A percentile compares a stretch with the other conserved stretches of the same genome.
Conservation (phyloP, 768 basidiomycete genomes). For the Hemileccinum impolitum region DNA sequence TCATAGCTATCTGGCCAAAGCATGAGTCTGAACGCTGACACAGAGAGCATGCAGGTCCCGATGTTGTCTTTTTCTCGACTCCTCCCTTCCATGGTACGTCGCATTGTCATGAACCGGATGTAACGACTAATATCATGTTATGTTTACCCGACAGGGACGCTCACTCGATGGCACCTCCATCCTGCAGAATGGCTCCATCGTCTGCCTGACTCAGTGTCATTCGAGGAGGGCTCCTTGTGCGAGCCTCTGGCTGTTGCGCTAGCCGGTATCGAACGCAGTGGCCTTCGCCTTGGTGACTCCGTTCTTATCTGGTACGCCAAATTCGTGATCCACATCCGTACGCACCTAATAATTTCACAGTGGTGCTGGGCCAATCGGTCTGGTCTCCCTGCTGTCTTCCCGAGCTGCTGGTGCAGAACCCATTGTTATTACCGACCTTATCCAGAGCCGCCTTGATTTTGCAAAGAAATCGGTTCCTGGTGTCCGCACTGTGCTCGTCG, state of each 20-base stretch:
- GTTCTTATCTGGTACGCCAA: conserved; percentile 51
- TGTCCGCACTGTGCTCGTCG: conserved; percentile 54
- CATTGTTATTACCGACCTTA: conserved; percentile 64
- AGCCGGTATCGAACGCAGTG: conserved; percentile 63
- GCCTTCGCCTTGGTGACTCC: conserved; percentile 62
- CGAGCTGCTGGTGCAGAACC: conserved; percentile 69
- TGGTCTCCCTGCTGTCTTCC: conserved; percentile 58
- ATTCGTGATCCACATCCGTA: not conserved
- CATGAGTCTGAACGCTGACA: conserved; percentile 1
- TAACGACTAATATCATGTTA: not conserved
- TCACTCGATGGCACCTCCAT: conserved; percentile 64
- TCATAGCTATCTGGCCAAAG: not conserved
- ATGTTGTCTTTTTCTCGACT: conserved; percentile 65
- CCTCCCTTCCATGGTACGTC: conserved; percentile 60
- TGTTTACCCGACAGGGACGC: conserved; percentile 41
- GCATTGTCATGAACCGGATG: not conserved
- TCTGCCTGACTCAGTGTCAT: conserved; percentile 57
- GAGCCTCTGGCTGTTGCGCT: conserved; percentile 67
- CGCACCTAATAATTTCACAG: conserved; percentile 31
- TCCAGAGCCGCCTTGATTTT: conserved; percentile 63
- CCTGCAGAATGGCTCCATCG: conserved; percentile 67
- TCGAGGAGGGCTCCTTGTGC: conserved; percentile 66
- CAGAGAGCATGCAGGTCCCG: conserved; percentile 26
- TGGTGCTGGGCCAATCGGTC: conserved; percentile 67
- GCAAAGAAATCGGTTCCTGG: conserved; percentile 59